Evolutionary conservation across 2,329 filamentous ascomycete genomes (phyloP), one percentile per base, ranked within the genome.

Genomic region (Orbilia javanica): DNA sequence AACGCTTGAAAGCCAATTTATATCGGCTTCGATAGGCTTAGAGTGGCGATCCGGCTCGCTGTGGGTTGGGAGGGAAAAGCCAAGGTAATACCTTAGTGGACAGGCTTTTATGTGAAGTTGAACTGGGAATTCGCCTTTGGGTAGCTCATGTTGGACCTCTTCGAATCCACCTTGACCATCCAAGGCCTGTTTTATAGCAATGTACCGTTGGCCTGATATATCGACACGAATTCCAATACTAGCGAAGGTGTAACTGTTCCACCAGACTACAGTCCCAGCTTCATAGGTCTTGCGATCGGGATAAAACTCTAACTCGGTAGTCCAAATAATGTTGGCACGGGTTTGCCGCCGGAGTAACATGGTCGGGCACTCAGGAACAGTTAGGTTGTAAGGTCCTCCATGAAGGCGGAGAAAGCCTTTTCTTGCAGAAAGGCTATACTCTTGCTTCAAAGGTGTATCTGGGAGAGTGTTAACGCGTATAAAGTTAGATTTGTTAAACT

Each of bases 261-360:
- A 88, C 85, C 87, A 89, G 0, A 89, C 81, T 0, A 87, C 86
- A 0, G 86, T 83, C 0, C 88, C 88, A 0, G 88, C 88, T 82
- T 89, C 88, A 1, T 86, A 85, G 0, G 85, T 83, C 3, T 81
- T 50, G 2, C 83, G 83, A 0, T 81, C 83, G 0, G 87, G 87
- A 0, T 82, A 80, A 75, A 89, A 90, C 0, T 84, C 83, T 11
- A 89, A 81, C 1, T 82, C 84, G 0, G 84, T 85, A 2, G 73
- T 77, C 73, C 73, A 77, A 20, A 77, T 22, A 10, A 77, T 77
- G 34, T 71, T 71, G 50, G 73, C 73, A 8, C 73, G 66, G 4
- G 36, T 77, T 81, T 89, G 88, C 70, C 89, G 89, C 10, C 88
- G 84, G 0, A 89, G 81, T 2, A 89, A 84, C 79, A 89, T 84